Evolutionary conservation across 352 stramenopile species (phyloP), one percentile per base, ranked within the genome.

Genomic region (Globisporangium orthogonon): DNA sequence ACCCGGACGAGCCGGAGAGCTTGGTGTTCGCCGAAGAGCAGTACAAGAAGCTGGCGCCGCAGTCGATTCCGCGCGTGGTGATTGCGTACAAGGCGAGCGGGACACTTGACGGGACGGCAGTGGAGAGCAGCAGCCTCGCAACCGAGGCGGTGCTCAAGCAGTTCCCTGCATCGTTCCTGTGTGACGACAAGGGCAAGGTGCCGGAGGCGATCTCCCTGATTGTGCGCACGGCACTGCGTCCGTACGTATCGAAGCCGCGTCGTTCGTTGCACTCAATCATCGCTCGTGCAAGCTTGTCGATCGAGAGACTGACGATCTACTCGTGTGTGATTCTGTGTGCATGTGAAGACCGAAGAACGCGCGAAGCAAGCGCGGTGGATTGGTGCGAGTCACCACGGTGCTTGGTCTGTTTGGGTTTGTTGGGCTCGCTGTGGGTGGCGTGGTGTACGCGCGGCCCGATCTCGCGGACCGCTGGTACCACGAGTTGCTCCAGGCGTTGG

Each of bases 121-220:
- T 66, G 15, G 63, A 14, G 37, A 31, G 28, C 17, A 46, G n/a
- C 4, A 45, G 76, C 52, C 65, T 74, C 54, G 68, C 67, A 10
- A 80, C 69, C 45, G 80, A 90, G 13, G 74, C 73, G 33, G 70
- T 60, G 44, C 46, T 83, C n/a, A 82, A 84, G 60, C 71, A 76
- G 55, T 83, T 81, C 17, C 37, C 58, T 10, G 71, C 70, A 14
- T 67, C 69, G 15, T 58, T 79, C 4, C 60, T 79, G 50, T 87
- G 76, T 44, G 58, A 72, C n/a, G 60, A 81, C 37, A 54, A 62
- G 39, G 54, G 66, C 10, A 70, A 67, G 30, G 54, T 84, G 18
- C 69, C 73, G 41, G 61, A 75, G 1, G 60, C 71, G 29, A 67
- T 67, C 15, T 58, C 65, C 17, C 56, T 78, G 23, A 56, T 85